Base-by-base conservation (phyloP, 1,139 yeast genomes). In the Blastobotrys illinoisensis region DNA sequence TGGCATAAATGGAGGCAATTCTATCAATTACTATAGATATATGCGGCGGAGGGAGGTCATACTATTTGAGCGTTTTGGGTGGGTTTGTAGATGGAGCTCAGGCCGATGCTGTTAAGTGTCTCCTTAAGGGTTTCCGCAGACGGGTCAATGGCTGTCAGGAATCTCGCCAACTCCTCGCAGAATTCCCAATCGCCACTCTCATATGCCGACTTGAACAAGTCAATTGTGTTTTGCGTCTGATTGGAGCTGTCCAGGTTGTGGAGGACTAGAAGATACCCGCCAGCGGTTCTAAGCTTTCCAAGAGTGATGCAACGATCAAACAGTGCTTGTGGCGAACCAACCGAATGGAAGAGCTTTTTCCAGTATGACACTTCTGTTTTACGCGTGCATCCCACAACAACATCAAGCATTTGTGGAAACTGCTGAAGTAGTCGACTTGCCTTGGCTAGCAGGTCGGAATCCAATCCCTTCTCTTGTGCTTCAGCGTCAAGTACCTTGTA, bases 301-400 rank as follows among this genome's bases (percentile, higher is more conserved):
- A 58, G 51, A 3, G 59, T 55, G 46, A 75, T 64, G 51, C 77
- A 71, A 50, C 64, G 59, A 49, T 73, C 73, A 57, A 75, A 75
- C 47, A 75, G 61, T 44, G 59, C 64, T 47, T 74, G 70, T 9
- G 74, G 72, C 21, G 73, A 62, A 1, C 77, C 78, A 3, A 69
- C 66, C 1, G 70, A 67, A 5, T 69, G 65, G 62, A 85, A 83
- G 43, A 85, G 71, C 19, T 69, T 69, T 14, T 73, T 69, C 91
- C 91, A 85, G 59, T 80, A 79, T 52, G 79, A 77, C 20, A 79
- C 75, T 63, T 85, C 93, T 16, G 84, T 83, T 62, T 86, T 85
- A 58, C 89, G 76, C 28, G 87, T 72, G 65, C 85, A 80, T 21
- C 81, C 80, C 18, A 83, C 79, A 11, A 81, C 70, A 14, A 81